Evolutionary conservation across 2,329 filamentous ascomycete species (phyloP), one percentile per base, ranked within the genome.

Genomic region (Fusarium tricinctum): DNA sequence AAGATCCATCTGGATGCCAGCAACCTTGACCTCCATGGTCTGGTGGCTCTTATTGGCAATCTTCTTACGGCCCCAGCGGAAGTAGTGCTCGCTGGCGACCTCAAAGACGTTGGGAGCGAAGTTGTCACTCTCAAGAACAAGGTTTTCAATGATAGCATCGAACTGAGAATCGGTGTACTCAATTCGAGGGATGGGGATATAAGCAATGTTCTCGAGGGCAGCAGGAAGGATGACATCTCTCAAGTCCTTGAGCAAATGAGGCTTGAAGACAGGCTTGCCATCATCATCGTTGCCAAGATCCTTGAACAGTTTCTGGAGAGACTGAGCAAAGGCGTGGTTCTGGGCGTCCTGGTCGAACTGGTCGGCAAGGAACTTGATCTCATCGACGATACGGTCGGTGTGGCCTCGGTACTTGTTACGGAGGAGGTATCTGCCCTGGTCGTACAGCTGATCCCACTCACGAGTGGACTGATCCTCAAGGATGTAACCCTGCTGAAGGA

Each of bases 41-140:
- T 97, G 94, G 80, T 92, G 91, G 79, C 89, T 91, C 84, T 91
- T 93, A 85, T 87, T 97, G 74, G 86, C 83, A 73, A 94, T 86
- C 78, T 90, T 91, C 89, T 97, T 97, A 77, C 96, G 93, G 38
- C 95, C 96, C 90, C 92, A 97, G 71, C 92, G 90, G 88, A 94
- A 93, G 83, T 96, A 97, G 83, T 98, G 96, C 82, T 98, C 94
- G 77, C 89, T 96, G 61, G 90, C 88, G 65, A 98, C 86, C 79
- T 99, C 95, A 39, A 97, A 80, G 7, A 95, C 86, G 74, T 99
- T 99, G 68, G 96, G 96, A 81, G 94, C 93, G 73, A 99, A 89
- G 81, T 99, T 99, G 84, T 98, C 94, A 70, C 93, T 94, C 82
- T 99, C 96, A 52, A 99, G 87, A 45, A 97, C 91, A 13, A 99